A percentile compares a stretch with the other conserved stretches of the same genome.
phyloP scores from a whole-genome alignment of 495 filamentous ascomycete species.

The Xylaria longipes region DNA sequence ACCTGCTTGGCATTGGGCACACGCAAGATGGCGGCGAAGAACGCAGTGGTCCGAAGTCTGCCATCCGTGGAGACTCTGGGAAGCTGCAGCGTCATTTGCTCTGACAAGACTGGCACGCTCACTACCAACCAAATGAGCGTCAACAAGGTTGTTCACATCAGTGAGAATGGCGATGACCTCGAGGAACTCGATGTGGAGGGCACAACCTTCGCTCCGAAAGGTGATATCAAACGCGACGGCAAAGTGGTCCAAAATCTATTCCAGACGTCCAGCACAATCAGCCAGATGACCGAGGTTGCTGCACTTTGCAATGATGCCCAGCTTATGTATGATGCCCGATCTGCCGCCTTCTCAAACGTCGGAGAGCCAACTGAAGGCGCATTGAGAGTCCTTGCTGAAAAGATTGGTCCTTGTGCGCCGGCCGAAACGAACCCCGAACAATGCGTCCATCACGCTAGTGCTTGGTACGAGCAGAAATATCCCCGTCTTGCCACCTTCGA shows the following conservation, averaged over 20 bases:
- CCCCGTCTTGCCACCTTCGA: constrained; percentile 87
- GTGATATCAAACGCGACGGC: constrained; percentile 70
- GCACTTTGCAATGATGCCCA: constrained; percentile 90
- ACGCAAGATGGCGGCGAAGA: constrained; percentile 97
- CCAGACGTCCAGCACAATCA: constrained; percentile 76
- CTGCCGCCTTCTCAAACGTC: constrained; percentile 77
- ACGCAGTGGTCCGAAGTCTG: constrained; percentile 93
- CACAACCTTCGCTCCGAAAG: constrained; percentile 89
- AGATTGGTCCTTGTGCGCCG: constrained; percentile 73
- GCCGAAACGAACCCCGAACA: constrained; percentile 52
- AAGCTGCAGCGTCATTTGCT: constrained; percentile 99
- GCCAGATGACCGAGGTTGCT: constrained; percentile 83
- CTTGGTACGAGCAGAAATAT: constrained; percentile 79
- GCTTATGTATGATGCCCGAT: constrained; percentile 80
- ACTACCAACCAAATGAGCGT: constrained; percentile 99
- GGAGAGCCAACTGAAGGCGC: constrained; percentile 98
- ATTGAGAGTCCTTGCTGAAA: constrained; percentile 88
- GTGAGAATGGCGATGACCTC: constrained; percentile 71
- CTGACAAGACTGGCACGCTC: constrained; percentile 98
- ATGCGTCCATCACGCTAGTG: constrained; percentile 77
- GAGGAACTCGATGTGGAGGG: constrained; percentile 93
- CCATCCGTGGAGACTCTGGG: constrained; percentile 98
- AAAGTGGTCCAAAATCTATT: constrained; percentile 72
- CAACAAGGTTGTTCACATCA: constrained; percentile 86
- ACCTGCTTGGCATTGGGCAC: constrained; percentile 95